Evolutionary conservation across 2,329 filamentous ascomycete species (phyloP).

Genomic region (Scedosporium dehoogii): DNA sequence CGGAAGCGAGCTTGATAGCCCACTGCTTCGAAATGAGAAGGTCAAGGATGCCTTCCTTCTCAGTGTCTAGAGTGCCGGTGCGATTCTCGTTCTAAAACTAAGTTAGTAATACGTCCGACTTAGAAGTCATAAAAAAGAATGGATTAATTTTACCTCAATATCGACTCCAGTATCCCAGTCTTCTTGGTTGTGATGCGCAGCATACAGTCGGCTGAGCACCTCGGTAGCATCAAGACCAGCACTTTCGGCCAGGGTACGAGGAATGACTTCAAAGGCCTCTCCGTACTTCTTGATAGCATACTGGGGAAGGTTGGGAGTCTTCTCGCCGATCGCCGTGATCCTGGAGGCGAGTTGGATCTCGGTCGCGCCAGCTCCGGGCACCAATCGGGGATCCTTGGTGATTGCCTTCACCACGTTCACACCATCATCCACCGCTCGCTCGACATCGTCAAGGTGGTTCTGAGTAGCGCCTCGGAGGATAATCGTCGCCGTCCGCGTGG

Average conservation of each 20-base stretch:
- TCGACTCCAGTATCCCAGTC: constrained; percentile 90
- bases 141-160: constrained; percentile 53
- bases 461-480: constrained; percentile 93
- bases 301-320: constrained; percentile 84
- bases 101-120: not conserved
- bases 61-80: constrained; percentile 74
- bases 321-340: constrained; percentile 82
- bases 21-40: constrained; percentile 86
- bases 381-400: constrained; percentile 81
- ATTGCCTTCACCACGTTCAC: constrained; percentile 99
- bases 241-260: constrained; percentile 86
- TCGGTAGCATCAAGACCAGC: constrained; percentile 96
- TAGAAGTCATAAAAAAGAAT: constrained; percentile 11
- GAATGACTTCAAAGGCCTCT: constrained; percentile 95
- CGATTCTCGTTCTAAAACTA: constrained; percentile 56
- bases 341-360: constrained; percentile 91
- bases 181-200: constrained; percentile 81
- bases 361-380: constrained; percentile 88
- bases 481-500: constrained; percentile 85
- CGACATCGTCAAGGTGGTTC: constrained; percentile 94
- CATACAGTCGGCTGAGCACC: constrained; percentile 83
- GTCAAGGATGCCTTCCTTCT: constrained; percentile 83
- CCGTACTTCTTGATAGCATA: constrained; percentile 97
- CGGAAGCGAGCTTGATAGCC: constrained; percentile 95
- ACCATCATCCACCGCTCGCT: constrained; percentile 93